Percentiles rank a stretch among this genome's conserved stretches.
These are phyloP conservation scores for Paspalum vaginatum DNA, from an alignment of 176 grass and related monocot genomes.

Conservation along the genomic window DNA sequence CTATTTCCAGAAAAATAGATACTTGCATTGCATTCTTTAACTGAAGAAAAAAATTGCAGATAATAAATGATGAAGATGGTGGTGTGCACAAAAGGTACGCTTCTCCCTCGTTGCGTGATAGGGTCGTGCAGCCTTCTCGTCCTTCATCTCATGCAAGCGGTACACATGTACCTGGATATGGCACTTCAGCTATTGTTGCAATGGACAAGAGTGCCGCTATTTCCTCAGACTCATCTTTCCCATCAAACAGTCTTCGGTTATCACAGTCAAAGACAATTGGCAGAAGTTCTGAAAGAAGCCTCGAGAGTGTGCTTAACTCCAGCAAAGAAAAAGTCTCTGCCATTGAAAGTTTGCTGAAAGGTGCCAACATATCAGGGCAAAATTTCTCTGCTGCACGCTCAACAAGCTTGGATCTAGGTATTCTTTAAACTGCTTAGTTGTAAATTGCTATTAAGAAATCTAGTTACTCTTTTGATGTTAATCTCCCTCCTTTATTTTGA, in stretches of 20 bases:
- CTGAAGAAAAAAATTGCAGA: slow-evolving; percentile 51
- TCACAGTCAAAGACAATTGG: slow-evolving; percentile 71
- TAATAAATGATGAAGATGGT: slow-evolving; percentile 97
- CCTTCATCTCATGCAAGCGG: slow-evolving; percentile 55
- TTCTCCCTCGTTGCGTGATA: slow-evolving; percentile 92
- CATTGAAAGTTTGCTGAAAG: slow-evolving; percentile 99
- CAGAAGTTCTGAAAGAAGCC: slow-evolving; percentile 80
- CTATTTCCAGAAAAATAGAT: slow-evolving; percentile 8
- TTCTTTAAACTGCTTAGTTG: slow-evolving; percentile 43
- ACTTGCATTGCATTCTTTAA: slow-evolving; percentile 26
- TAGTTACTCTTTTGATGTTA: slow-evolving; percentile 7
- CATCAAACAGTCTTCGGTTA: slow-evolving; percentile 66
- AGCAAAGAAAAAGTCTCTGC: slow-evolving; percentile 99
- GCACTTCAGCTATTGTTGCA: slow-evolving; percentile 94
- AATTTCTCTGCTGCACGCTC: slow-evolving; percentile 71
- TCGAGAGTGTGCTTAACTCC: slow-evolving; percentile 88
- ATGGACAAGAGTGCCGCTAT: slow-evolving; percentile 88
- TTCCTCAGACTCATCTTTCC: slow-evolving; percentile 69
- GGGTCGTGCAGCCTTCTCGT: slow-evolving; percentile 64
- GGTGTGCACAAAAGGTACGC: slow-evolving; percentile 91
- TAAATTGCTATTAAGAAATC: slow-evolving; percentile 44
- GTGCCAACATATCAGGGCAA: slow-evolving; percentile 69
- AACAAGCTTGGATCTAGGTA: slow-evolving; percentile 99
- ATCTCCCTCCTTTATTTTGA: neutral
- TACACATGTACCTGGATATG: slow-evolving; percentile 73